Evolutionary conservation across 176 grass and related monocot genomes (phyloP), one percentile per base, ranked within the genome.

Genomic region (Oryza punctata): DNA sequence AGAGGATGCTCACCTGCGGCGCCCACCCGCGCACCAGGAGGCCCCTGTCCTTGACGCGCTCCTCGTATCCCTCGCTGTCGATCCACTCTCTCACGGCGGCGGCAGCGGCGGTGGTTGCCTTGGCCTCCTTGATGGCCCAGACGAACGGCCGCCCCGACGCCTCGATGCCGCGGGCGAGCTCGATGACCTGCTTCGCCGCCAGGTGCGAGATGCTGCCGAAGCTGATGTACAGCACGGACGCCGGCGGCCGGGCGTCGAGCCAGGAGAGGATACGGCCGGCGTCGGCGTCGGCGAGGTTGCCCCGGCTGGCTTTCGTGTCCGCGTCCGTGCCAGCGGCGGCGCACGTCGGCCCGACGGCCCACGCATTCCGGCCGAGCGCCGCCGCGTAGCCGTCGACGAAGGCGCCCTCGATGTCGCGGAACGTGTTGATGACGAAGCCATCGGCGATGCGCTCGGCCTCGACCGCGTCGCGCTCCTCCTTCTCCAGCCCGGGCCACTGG

Each of bases 81-180:
- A 78, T 12, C 12, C 21, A 69, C 10, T 78, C 69, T 21, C 87
- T 65, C 29, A 46, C 84, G n/a, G 21, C 15, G 7, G 19, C 28
- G 47, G 19, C 37, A 7, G 37, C 37, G 37, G 37, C 3, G 32
- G 32, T 3, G 32, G 32, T 32, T 3, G 32, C 14, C 2, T 7
- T 33, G 1, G 52, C 46, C 44, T 77, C 79, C 47, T 91, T 86
- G 5, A 78, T 29, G 12, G 60, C 75, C 77, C 78, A 95, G 61
- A 95, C 44, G 81, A 95, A 95, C 11, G 87, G 75, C 44, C 33
- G 27, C 1, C 70, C 21, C 5, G 87, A 84, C 14, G 78, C 78
- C 85, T 92, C 90, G 63, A 95, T 14, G 4, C 90, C 90, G 1
- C 21, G 33, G 0, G 82, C 93, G 38, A 95, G 69, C 82, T 95